Evolutionary conservation across 495 filamentous ascomycete species (phyloP).

Genomic region (Rostrohypoxylon terebratum): DNA sequence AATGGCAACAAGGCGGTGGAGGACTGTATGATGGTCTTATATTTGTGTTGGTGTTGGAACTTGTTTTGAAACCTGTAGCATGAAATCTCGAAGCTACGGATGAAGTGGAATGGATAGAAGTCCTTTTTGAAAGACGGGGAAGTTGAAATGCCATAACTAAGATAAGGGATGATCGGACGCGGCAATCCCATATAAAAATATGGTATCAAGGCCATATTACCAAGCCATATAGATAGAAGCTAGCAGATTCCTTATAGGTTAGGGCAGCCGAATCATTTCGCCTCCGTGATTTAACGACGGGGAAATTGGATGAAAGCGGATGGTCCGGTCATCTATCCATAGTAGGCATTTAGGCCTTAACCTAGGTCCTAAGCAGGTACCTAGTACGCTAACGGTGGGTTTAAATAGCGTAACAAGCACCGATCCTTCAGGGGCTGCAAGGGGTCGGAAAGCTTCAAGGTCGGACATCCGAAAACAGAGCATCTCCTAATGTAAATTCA

Average conservation of each 20-base stretch:
- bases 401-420: neutral
- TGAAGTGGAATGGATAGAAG: conserved; percentile 1
- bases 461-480: conserved; percentile 6
- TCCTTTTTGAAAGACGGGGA: conserved; percentile 5
- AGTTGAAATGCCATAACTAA: conserved; percentile 8
- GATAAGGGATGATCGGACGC: neutral
- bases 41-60: neutral
- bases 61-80: neutral
- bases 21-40: neutral
- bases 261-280: neutral
- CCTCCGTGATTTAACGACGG: neutral
- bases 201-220: neutral
- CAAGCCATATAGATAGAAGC: neutral
- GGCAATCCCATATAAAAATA: neutral
- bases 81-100: neutral
- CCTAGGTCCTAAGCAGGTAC: too few relatives aligned
- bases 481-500: neutral
- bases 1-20: neutral
- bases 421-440: conserved; percentile 5
- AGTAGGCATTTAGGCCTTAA: too few relatives aligned
- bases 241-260: neutral
- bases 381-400: too few relatives aligned
- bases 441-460: neutral
- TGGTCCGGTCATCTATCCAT: neutral
- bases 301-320: neutral